Evolutionary conservation across 192 early-diverging fungal species (phyloP).

Genomic region (Allomyces macrogynus): DNA sequence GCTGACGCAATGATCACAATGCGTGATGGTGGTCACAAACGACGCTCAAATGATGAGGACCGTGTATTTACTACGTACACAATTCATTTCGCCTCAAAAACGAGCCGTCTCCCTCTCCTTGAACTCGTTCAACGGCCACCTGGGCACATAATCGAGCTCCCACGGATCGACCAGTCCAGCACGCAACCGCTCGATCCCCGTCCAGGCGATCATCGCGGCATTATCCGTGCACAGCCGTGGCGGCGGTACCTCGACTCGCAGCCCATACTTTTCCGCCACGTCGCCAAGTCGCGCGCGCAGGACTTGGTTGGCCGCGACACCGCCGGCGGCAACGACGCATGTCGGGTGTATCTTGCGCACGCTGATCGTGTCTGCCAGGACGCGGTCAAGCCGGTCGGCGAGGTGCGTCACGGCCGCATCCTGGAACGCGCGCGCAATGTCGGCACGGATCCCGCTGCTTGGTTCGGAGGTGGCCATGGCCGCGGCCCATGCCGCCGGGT

Average conservation of each 20-base stretch:
- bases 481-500: slow-evolving; percentile 9
- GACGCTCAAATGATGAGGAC: no score
- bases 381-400: background rate
- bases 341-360: background rate
- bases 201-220: slow-evolving; percentile 70
- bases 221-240: slow-evolving; percentile 61
- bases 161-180: slow-evolving; percentile 44
- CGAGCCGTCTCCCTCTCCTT: slow-evolving; percentile 4
- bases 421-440: background rate
- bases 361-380: background rate
- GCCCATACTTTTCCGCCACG: slow-evolving; percentile 12
- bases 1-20: no score
- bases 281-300: slow-evolving; percentile 11
- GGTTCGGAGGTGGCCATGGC: slow-evolving; percentile 7
- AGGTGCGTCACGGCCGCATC: background rate
- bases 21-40: no score
- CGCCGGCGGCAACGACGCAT: slow-evolving; percentile 27
- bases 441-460: background rate
- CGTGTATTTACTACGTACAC: no score
- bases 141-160: slow-evolving; percentile 47
- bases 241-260: slow-evolving; percentile 50
- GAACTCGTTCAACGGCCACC: slow-evolving; percentile 46
- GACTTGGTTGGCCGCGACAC: slow-evolving; percentile 4
- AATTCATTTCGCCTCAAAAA: no score
- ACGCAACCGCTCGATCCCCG: slow-evolving; percentile 49